Evolutionary conservation across 2,329 filamentous ascomycete species (phyloP).

Genomic region (Fusarium marasasianum): DNA sequence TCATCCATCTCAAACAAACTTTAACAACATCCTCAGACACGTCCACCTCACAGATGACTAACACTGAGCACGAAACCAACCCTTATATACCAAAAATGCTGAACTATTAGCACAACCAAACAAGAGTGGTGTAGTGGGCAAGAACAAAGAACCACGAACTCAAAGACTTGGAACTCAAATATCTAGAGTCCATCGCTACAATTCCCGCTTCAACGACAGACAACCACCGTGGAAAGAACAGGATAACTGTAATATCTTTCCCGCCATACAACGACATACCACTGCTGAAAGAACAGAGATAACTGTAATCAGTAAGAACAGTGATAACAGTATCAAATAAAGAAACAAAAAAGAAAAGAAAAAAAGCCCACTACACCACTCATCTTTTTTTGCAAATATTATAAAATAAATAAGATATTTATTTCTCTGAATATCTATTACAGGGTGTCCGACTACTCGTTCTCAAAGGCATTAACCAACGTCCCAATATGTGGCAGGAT

Average conservation of each 20-base stretch:
- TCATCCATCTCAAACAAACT: not conserved
- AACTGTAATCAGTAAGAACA: not conserved
- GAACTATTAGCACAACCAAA: not conserved
- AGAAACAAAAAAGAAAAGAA: not conserved
- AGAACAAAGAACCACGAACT: not conserved
- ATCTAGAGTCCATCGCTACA: not conserved
- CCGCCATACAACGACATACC: not conserved
- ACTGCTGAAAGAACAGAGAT: too few species aligned
- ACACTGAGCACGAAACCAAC: not conserved
- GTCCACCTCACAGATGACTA: not conserved
- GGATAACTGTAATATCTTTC: not conserved
- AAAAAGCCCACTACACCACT: not conserved
- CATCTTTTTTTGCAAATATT: not conserved
- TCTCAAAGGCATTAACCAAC: slow-evolving; percentile 45
- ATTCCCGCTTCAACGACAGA: not conserved
- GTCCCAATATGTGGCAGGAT: slow-evolving; percentile 55
- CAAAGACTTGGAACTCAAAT: not conserved
- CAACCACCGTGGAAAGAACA: not conserved
- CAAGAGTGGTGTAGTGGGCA: not conserved
- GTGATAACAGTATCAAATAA: not conserved
- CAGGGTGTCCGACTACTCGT: not conserved
- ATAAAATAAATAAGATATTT: rapidly evolving
- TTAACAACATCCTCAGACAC: not conserved
- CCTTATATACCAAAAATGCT: not conserved
- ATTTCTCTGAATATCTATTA: not conserved